phyloP scores from a whole-genome alignment of 176 grass and related monocot genomes.

The Juncus effusus region DNA sequence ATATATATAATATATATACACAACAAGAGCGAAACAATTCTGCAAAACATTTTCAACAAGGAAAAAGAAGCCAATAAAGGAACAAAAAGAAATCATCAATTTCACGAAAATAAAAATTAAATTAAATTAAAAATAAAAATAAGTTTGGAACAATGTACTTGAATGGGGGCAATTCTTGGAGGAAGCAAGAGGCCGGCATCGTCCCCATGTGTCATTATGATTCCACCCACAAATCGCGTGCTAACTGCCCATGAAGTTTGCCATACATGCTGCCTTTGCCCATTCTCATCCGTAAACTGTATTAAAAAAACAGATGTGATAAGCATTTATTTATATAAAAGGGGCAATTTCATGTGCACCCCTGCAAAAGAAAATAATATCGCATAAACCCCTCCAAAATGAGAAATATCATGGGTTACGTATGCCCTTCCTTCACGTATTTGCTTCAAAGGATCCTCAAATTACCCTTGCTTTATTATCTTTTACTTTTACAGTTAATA shows the following conservation, averaged over 20 bases:
- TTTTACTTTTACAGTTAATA: too few species aligned
- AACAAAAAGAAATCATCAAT: not conserved
- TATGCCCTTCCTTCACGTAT: not conserved
- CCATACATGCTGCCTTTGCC: slow-evolving; percentile 85
- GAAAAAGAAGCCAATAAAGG: too few species aligned
- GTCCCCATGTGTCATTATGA: slow-evolving; percentile 98
- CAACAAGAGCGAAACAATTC: too few species aligned
- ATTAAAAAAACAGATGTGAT: slow-evolving; percentile 26
- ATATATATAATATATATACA: too few species aligned
- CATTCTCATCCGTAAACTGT: slow-evolving; percentile 97
- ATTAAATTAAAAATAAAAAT: not conserved
- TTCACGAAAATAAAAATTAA: slow-evolving; percentile 18
- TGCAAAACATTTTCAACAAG: too few species aligned
- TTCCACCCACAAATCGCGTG: slow-evolving; percentile 90
- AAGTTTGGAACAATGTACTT: slow-evolving; percentile 40
- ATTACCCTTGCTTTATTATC: too few species aligned
- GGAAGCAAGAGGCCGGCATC: slow-evolving; percentile 96
- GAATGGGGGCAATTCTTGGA: slow-evolving; percentile 88
- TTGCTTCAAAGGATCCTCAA: not conserved
- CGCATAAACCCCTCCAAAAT: not conserved
- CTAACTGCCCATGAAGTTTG: slow-evolving; percentile 99
- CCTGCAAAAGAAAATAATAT: slow-evolving; percentile 13
- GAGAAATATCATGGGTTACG: not conserved
- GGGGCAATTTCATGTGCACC: slow-evolving; percentile 15
- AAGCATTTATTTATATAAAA: not conserved